A percentile compares a stretch with the other conserved stretches of the same genome.
Conservation (phyloP, 148 eudicot genomes). For the Oxyria digyna region DNA sequence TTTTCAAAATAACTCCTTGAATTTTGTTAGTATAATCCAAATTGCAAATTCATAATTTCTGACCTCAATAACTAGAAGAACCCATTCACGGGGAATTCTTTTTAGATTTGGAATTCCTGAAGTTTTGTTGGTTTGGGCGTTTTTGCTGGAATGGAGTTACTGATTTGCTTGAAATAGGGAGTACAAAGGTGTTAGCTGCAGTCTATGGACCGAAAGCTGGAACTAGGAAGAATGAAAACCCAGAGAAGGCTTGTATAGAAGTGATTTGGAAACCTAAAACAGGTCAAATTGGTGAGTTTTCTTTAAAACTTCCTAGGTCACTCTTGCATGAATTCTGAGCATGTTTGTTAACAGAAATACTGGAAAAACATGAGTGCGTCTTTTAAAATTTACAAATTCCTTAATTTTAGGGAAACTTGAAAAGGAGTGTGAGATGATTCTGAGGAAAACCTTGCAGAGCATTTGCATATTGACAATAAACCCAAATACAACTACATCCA, state of each 20-base stretch:
- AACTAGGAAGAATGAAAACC: slow-evolving; percentile 87
- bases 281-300: slow-evolving; percentile 61
- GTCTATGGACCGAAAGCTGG: slow-evolving; percentile 92
- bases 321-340: not conserved
- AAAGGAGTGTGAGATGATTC: slow-evolving; percentile 76
- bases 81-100: not conserved
- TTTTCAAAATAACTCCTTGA: not conserved
- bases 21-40: not conserved
- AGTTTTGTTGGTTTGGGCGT: not conserved
- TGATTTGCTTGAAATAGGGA: slow-evolving; percentile 24
- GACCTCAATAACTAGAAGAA: not conserved
- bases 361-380: too few relatives aligned
- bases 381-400: too few relatives aligned
- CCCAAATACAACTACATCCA: slow-evolving; percentile 83
- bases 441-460: slow-evolving; percentile 81
- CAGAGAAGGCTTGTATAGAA: slow-evolving; percentile 84
- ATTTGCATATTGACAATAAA: slow-evolving; percentile 64
- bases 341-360: not conserved
- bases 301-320: not conserved
- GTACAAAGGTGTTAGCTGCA: slow-evolving; percentile 76
- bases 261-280: slow-evolving; percentile 93
- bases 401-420: slow-evolving; percentile 57
- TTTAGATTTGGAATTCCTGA: not conserved
- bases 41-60: not conserved
- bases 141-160: not conserved